A percentile compares a stretch with the other conserved stretches of the same genome.
These are phyloP conservation scores for Auricularia heimuer DNA, from an alignment of 768 basidiomycete species.

Conservation along the genomic window DNA sequence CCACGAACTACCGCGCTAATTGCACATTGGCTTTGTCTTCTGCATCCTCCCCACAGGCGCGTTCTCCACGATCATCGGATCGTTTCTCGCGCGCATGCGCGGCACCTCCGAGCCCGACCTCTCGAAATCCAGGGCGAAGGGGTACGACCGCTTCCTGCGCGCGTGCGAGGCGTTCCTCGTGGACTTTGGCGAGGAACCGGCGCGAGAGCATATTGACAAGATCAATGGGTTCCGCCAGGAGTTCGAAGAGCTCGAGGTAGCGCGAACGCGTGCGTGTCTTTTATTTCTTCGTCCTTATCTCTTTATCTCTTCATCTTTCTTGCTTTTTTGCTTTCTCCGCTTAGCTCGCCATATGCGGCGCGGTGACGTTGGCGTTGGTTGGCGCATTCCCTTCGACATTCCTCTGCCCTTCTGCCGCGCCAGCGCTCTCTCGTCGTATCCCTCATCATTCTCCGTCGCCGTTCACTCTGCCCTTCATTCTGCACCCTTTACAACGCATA, in stretches of 20 bases:
- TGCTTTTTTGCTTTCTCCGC: neutral
- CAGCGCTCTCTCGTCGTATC: too few relatives aligned
- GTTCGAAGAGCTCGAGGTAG: conserved; percentile 41
- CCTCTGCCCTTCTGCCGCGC: too few relatives aligned
- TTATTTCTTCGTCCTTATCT: neutral
- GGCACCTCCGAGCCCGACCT: conserved; percentile 63
- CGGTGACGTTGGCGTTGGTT: too few relatives aligned
- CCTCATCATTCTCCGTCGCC: too few relatives aligned
- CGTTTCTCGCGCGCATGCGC: conserved; percentile 60
- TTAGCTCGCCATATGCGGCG: neutral
- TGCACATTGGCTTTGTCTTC: neutral
- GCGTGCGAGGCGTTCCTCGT: conserved; percentile 1
- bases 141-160: conserved; percentile 58
- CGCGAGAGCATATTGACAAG: conserved; percentile 23
- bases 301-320: neutral
- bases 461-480: too few relatives aligned
- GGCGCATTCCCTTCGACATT: too few relatives aligned
- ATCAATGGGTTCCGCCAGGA: conserved; percentile 28
- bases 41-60: conserved; percentile 30
- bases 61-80: conserved; percentile 56
- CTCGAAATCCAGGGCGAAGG: conserved; percentile 45
- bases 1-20: neutral
- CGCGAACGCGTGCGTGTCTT: conserved; percentile 21
- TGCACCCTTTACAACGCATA: too few relatives aligned
- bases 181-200: conserved; percentile 18